Percentiles rank a stretch among this genome's conserved stretches.
Conservation (phyloP, 1,284 basidiomycete genomes). For the Cerioporus squamosus region DNA sequence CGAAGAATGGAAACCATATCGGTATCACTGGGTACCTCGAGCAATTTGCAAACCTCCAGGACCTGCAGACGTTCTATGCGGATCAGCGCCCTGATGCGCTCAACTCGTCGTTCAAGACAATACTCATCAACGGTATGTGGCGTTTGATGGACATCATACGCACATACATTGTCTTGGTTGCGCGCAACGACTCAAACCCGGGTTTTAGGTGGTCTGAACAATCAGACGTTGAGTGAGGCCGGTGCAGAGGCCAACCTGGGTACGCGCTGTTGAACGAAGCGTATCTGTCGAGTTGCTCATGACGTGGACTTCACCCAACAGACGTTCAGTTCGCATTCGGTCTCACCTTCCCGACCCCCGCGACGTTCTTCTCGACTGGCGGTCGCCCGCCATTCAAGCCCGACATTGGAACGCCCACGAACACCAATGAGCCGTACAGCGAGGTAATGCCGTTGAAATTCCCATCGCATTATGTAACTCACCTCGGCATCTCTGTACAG, state of each 20-base stretch:
- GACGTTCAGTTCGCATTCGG: conserved; percentile 74
- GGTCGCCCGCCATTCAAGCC: conserved; percentile 64
- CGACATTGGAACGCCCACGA: conserved; percentile 40
- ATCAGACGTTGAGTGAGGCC: conserved; percentile 56
- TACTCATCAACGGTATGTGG: conserved; percentile 35
- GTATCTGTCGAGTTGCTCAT: neutral
- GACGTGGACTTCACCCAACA: neutral
- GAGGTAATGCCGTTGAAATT: conserved; percentile 35
- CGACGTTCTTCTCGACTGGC: conserved; percentile 64
- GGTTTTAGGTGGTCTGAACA: conserved; percentile 55
- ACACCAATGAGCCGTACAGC: conserved; percentile 72
- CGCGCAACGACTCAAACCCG: neutral
- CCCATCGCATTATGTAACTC: neutral
- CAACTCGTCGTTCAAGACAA: conserved; percentile 49
- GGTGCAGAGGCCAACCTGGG: conserved; percentile 71
- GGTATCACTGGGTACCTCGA: conserved; percentile 65
- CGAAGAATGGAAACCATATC: conserved; percentile 51
- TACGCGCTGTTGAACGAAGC: conserved; percentile 6
- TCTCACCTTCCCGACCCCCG: conserved; percentile 51
- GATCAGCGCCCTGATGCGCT: conserved; percentile 38
- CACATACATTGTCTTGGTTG: too few relatives aligned
- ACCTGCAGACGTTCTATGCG: conserved; percentile 45
- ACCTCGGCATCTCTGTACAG: conserved; percentile 33
- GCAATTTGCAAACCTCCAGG: conserved; percentile 56
- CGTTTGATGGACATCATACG: too few relatives aligned